These are phyloP conservation scores for Purshia tridentata DNA, from an alignment of 306 rosid species.

Conservation along the genomic window DNA sequence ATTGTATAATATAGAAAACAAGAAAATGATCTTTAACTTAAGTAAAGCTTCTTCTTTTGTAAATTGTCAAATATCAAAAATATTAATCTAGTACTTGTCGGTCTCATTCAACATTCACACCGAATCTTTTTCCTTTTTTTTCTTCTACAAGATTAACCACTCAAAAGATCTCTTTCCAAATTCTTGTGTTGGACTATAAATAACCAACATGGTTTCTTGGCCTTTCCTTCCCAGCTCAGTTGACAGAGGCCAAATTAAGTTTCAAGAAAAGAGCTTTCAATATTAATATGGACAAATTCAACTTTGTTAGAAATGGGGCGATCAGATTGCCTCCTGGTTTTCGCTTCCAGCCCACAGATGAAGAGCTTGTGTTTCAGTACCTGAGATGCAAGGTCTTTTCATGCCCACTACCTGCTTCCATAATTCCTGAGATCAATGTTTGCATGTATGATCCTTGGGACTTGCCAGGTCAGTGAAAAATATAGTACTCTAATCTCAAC, in stretches of 20 bases:
- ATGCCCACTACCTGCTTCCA: constrained; percentile 71
- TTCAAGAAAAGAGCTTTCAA: background rate
- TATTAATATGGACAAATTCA: constrained; percentile 46
- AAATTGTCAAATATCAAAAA: background rate
- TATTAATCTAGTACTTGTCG: background rate
- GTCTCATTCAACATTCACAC: background rate
- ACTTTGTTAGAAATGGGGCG: constrained; percentile 52
- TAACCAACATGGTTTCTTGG: constrained; percentile 18
- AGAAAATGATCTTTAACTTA: constrained; percentile 1
- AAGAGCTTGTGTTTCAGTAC: constrained; percentile 83
- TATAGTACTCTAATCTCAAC: no score
- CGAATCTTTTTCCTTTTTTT: background rate
- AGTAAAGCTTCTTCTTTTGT: background rate
- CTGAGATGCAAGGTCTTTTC: constrained; percentile 71
- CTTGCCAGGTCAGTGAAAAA: constrained; percentile 50
- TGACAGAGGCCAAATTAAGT: background rate
- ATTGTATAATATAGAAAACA: background rate
- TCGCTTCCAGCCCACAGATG: constrained; percentile 93
- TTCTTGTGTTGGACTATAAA: constrained; percentile 26
- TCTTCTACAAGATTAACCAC: constrained; percentile 10
- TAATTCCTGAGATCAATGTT: constrained; percentile 75
- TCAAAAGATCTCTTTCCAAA: constrained; percentile 5
- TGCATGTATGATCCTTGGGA: constrained; percentile 87
- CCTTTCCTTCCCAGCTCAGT: background rate
- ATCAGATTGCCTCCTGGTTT: constrained; percentile 90